Evolutionary conservation across 179 eudicot genomes (phyloP), one percentile per base, ranked within the genome.

Genomic region (Pouteria campechiana): DNA sequence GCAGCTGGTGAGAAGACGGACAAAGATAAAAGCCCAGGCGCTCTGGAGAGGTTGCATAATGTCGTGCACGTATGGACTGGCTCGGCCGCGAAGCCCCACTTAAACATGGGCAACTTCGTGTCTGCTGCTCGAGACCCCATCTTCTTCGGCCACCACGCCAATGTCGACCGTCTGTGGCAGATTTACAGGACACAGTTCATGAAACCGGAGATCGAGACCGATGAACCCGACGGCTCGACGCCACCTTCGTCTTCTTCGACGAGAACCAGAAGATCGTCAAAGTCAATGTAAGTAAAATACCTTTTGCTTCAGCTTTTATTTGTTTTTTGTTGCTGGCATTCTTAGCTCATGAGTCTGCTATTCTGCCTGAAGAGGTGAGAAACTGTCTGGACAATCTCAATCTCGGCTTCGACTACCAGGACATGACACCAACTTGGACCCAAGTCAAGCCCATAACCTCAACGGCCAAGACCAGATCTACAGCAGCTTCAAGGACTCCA

Each of bases 101-200:
- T 19, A 32, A 18, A 46, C 28, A 34, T 46, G 28, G 52, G 52
- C 3, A 20, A 12, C 15, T 46, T 46, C 25, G 32, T 18, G 7
- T 46, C 52, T 0, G 52, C 52, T 5, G 52, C 27, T 2, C 28
- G 39, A 0, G 52, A 46, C 41, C 37, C 52, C 2, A n/a, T 47
- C 1, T 47, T 47, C 17, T 47, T 22, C 6, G 24, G 29, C 12
- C 52, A 47, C 21, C 52, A 47, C 17, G 5, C 52, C 14, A 47
- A 47, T 32, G 29, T 32, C 3, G 52, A 47, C 14, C 21, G 52
- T 6, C 32, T 47, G 52, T 47, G 52, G 52, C 19, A 17, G n/a
- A 19, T 47, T 15, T 22, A 33, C 7, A 19, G 12, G 4, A 9
- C n/a, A n/a, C n/a, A 9, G 6, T 27, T 27, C 30, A 27, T 4